Conservation (phyloP, 768 basidiomycete genomes). For the Mycena haematopus region DNA sequence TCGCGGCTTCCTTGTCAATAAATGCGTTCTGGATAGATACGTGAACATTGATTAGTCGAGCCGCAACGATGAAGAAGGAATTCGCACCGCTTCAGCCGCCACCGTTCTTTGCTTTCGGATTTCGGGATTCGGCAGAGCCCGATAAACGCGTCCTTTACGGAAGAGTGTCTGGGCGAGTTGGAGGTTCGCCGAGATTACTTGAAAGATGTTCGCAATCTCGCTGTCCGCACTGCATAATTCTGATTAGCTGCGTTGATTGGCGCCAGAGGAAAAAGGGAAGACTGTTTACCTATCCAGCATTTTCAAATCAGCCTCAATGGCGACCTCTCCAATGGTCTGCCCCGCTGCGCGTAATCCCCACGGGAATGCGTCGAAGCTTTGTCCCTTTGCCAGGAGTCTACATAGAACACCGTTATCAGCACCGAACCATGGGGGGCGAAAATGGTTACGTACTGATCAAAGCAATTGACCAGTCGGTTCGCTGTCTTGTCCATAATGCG, state of each 20-base stretch:
- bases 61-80: no score
- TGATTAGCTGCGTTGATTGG: no score
- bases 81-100: not conserved
- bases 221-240: conserved; percentile 3
- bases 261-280: not conserved
- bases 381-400: conserved; percentile 16
- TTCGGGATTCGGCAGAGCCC: conserved; percentile 26
- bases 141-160: conserved; percentile 24
- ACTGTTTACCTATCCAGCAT: conserved; percentile 21
- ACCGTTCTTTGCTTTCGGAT: conserved; percentile 1
- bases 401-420: not conserved
- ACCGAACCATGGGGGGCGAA: no score
- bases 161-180: conserved; percentile 17
- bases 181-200: conserved; percentile 2
- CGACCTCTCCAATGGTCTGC: conserved; percentile 27
- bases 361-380: conserved; percentile 16
- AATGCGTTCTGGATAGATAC: not conserved
- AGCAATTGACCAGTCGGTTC: conserved; percentile 14
- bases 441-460: conserved; percentile 9
- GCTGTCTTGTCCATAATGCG: conserved; percentile 26
- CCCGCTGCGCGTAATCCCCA: conserved; percentile 24
- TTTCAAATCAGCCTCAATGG: conserved; percentile 16
- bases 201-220: conserved; percentile 12
- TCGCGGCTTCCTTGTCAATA: not conserved
- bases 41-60: no score